These are phyloP conservation scores for Backusella macrospora DNA, from an alignment of 192 early-diverging fungal species.

Conservation along the genomic window DNA sequence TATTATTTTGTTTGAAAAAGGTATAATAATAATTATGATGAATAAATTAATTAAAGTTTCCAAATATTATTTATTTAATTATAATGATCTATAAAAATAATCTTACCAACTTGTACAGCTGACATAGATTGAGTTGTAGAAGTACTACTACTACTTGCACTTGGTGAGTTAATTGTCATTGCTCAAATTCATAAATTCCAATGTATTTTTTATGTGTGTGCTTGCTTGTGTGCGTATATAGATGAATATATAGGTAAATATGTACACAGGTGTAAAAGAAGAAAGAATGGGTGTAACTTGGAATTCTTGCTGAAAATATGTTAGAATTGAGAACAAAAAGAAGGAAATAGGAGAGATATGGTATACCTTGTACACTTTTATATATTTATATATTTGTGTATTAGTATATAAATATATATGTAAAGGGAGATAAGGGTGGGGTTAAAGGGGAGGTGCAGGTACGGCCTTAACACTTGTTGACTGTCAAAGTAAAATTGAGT, in stretches of 20 bases:
- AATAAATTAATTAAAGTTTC: constrained; percentile 4
- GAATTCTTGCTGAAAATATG: neutral
- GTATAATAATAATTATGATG: neutral
- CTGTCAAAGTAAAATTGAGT: constrained; percentile 17
- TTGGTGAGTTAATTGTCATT: constrained; percentile 15
- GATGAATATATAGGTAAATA: neutral
- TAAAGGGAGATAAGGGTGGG: constrained; percentile 14
- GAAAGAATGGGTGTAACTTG: neutral
- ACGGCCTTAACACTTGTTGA: neutral
- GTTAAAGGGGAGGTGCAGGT: constrained; percentile 4
- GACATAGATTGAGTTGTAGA: neutral
- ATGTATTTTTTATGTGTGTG: neutral
- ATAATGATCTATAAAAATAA: neutral
- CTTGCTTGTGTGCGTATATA: constrained; percentile 4
- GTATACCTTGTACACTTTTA: neutral
- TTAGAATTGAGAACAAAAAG: constrained; percentile 11
- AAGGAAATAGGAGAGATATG: constrained; percentile 16
- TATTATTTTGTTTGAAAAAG: neutral
- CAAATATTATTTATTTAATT: neutral
- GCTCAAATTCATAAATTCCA: constrained; percentile 6
- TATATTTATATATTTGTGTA: neutral
- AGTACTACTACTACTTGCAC: constrained; percentile 4
- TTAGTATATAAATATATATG: constrained; percentile 12
- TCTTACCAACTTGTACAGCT: constrained; percentile 26
- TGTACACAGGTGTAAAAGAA: neutral